These are phyloP conservation scores for Leccinellum luteum DNA, from an alignment of 768 basidiomycete genomes.

Conservation along the genomic window DNA sequence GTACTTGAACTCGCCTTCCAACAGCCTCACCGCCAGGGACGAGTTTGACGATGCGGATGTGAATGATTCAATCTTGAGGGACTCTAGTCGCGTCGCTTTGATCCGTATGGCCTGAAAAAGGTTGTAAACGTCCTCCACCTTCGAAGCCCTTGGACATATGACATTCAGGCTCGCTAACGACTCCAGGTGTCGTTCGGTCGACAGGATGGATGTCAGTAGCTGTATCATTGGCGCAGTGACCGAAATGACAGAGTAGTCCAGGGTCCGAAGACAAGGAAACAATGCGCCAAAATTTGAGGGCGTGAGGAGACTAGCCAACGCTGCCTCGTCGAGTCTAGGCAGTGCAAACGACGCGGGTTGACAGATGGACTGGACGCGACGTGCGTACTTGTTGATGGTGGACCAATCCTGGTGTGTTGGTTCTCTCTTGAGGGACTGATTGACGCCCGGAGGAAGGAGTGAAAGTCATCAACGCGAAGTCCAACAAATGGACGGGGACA, in stretches of 20 bases:
- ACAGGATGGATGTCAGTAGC: conserved; percentile 19
- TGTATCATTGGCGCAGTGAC: conserved; percentile 18
- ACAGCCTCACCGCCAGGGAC: conserved; percentile 15
- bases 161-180: conserved; percentile 23
- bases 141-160: conserved; percentile 22
- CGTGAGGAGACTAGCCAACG: conserved; percentile 18
- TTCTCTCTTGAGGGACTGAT: conserved; percentile 21
- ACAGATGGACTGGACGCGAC: conserved; percentile 22
- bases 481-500: not conserved
- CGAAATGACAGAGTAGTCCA: conserved; percentile 30
- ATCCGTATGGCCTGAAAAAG: conserved; percentile 25
- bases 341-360: conserved; percentile 22
- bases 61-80: conserved; percentile 24
- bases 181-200: conserved; percentile 12
- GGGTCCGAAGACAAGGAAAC: conserved; percentile 24
- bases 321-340: conserved; percentile 26
- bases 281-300: conserved; percentile 20
- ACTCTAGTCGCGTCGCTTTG: conserved; percentile 19
- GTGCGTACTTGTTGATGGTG: conserved; percentile 21
- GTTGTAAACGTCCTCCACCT: conserved; percentile 15
- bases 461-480: not conserved
- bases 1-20: conserved; percentile 15
- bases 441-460: not conserved
- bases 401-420: conserved; percentile 23
- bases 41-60: conserved; percentile 9